Percentiles rank a stretch among this genome's conserved stretches.
phyloP scores from a whole-genome alignment of 2,329 filamentous ascomycete species.

The Neocucurbitaria cava region DNA sequence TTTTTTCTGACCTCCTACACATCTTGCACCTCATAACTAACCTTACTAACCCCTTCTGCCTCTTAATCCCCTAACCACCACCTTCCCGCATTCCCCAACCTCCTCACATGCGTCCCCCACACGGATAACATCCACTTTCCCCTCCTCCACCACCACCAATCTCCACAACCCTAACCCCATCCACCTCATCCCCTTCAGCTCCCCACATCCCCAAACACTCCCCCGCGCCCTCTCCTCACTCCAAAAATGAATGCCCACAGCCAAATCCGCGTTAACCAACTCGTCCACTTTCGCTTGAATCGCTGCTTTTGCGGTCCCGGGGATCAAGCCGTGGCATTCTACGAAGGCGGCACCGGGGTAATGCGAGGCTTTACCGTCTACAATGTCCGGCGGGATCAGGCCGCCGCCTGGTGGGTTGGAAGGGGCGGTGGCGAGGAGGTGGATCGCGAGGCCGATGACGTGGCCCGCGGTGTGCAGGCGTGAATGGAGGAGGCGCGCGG shows the following conservation, averaged over 20 bases:
- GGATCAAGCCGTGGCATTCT: constrained; percentile 72
- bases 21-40: constrained; percentile 55
- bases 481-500: constrained; percentile 69
- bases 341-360: constrained; percentile 71
- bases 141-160: constrained; percentile 72
- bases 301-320: constrained; percentile 53
- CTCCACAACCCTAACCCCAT: constrained; percentile 66
- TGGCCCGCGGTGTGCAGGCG: constrained; percentile 77
- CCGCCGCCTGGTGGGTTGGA: constrained; percentile 33
- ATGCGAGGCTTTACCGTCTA: constrained; percentile 75
- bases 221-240: constrained; percentile 65
- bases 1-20: constrained; percentile 3
- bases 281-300: constrained; percentile 70
- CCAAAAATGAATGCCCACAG: constrained; percentile 69
- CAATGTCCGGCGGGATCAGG: no score
- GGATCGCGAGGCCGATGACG: constrained; percentile 72
- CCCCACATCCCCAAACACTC: constrained; percentile 49
- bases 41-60: constrained; percentile 67
- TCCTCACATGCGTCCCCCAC: constrained; percentile 77
- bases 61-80: constrained; percentile 71
- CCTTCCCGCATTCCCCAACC: constrained; percentile 65
- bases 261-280: constrained; percentile 56
- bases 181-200: constrained; percentile 39
- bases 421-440: constrained; percentile 61
- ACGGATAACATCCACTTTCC: no score